Percentiles rank a stretch among this genome's conserved stretches.
phyloP scores from a whole-genome alignment of 306 rosid species.

The Senna siamea region DNA sequence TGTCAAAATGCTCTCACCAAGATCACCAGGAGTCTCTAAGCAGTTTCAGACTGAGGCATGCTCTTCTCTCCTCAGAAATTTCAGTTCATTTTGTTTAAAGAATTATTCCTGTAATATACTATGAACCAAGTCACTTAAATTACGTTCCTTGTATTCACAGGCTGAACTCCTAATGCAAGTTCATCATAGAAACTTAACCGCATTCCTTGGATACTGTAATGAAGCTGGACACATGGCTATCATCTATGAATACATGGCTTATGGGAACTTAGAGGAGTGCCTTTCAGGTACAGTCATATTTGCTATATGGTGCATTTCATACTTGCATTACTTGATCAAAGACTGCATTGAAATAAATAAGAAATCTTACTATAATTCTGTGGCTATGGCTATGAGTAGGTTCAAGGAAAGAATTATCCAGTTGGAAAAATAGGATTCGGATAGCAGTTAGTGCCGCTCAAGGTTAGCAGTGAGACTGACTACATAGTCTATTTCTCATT shows the following conservation, averaged over 20 bases:
- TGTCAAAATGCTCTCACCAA: slow-evolving; percentile 57
- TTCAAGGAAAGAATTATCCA: slow-evolving; percentile 30
- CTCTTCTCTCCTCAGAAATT: neutral
- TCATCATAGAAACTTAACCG: slow-evolving; percentile 58
- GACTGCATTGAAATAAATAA: neutral
- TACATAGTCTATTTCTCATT: neutral
- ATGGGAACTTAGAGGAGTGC: slow-evolving; percentile 34
- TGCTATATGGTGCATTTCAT: neutral
- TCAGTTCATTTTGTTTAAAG: slow-evolving; percentile 12
- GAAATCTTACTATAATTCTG: neutral
- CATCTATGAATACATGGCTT: slow-evolving; percentile 40
- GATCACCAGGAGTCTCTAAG: slow-evolving; percentile 42
- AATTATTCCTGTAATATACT: neutral
- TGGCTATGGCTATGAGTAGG: slow-evolving; percentile 15
- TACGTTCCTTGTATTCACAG: slow-evolving; percentile 32
- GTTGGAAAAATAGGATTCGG: slow-evolving; percentile 41
- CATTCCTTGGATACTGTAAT: slow-evolving; percentile 51
- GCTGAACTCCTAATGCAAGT: slow-evolving; percentile 55
- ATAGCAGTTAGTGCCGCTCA: slow-evolving; percentile 45
- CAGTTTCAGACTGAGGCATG: slow-evolving; percentile 64
- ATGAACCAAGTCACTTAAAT: neutral
- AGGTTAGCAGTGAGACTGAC: slow-evolving; percentile 32
- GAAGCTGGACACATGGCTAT: slow-evolving; percentile 33
- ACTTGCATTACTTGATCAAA: slow-evolving; percentile 3
- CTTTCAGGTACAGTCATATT: slow-evolving; percentile 35